A percentile compares a stretch with the other conserved stretches of the same genome.
Conservation (phyloP, 2,329 filamentous ascomycete species). For the Atkinsonella hypoxylon region DNA sequence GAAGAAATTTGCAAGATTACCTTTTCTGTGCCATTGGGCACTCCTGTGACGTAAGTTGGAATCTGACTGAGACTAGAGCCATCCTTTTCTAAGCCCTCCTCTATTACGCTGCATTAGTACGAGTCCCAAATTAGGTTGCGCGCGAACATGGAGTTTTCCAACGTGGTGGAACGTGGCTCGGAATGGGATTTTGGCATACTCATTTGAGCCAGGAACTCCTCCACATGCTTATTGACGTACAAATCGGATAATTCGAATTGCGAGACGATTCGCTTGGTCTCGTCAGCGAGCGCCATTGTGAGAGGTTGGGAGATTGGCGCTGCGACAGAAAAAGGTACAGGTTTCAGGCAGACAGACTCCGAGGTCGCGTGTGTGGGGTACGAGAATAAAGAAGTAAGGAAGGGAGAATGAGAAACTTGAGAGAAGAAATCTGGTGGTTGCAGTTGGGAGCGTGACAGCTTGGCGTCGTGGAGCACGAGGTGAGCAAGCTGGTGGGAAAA, state of each 20-base stretch:
- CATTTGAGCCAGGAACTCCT: conserved; percentile 82
- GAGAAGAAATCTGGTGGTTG: conserved; percentile 12
- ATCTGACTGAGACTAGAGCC: conserved; percentile 86
- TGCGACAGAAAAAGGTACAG: conserved; percentile 39
- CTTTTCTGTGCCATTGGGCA: conserved; percentile 97
- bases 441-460: conserved; percentile 21
- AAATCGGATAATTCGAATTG: conserved; percentile 77
- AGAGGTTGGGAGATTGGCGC: conserved; percentile 42
- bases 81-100: conserved; percentile 68
- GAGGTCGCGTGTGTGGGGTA: conserved; percentile 22
- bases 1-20: conserved; percentile 20
- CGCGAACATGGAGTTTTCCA: background rate
- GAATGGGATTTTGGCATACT: conserved; percentile 27
- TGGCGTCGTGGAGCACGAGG: conserved; percentile 38
- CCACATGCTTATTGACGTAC: conserved; percentile 67
- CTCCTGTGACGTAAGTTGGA: conserved; percentile 88
- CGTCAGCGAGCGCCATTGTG: conserved; percentile 51
- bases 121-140: background rate
- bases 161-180: background rate
- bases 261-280: conserved; percentile 68
- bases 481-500: conserved; percentile 32
- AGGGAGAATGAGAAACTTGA: conserved; percentile 18
- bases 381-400: conserved; percentile 15
- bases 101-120: conserved; percentile 27
- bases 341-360: conserved; percentile 42